A percentile compares a stretch with the other conserved stretches of the same genome.
These are phyloP conservation scores for Pseudogymnoascus sp. DNA, from an alignment of 2,329 filamentous ascomycete genomes.

Conservation along the genomic window DNA sequence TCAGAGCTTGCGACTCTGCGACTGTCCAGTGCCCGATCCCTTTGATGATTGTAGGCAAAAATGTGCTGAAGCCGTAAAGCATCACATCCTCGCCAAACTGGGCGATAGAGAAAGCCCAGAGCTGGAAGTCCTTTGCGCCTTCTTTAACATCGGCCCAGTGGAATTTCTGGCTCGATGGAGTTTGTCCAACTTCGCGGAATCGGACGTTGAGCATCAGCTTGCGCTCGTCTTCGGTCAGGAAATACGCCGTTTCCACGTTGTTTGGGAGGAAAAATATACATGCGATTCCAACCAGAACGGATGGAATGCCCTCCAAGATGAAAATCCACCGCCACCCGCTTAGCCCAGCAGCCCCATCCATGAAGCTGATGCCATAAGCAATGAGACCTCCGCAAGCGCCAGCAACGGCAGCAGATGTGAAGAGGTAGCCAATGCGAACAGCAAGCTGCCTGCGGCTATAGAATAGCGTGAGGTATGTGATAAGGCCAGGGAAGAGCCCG, in stretches of 20 bases:
- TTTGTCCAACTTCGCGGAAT: slow-evolving; percentile 43
- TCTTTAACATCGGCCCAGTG: slow-evolving; percentile 50
- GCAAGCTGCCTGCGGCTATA: slow-evolving; percentile 56
- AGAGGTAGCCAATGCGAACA: slow-evolving; percentile 56
- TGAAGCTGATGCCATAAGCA: slow-evolving; percentile 57
- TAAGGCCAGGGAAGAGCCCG: slow-evolving; percentile 52
- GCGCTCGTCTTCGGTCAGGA: slow-evolving; percentile 46
- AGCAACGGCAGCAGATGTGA: slow-evolving; percentile 52
- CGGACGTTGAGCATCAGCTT: slow-evolving; percentile 41
- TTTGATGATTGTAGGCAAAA: slow-evolving; percentile 62
- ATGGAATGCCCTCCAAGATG: slow-evolving; percentile 49
- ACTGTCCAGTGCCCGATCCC: slow-evolving; percentile 50
- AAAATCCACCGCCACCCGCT: slow-evolving; percentile 59
- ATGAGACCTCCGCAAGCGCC: slow-evolving; percentile 59
- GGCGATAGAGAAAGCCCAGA: slow-evolving; percentile 52
- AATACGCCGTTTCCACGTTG: slow-evolving; percentile 50
- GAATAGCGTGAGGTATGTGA: slow-evolving; percentile 56
- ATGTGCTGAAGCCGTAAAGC: slow-evolving; percentile 61
- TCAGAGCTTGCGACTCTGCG: slow-evolving; percentile 57
- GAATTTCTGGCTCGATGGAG: slow-evolving; percentile 43
- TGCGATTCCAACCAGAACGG: slow-evolving; percentile 46
- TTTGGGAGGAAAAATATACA: slow-evolving; percentile 53
- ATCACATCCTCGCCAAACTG: slow-evolving; percentile 58
- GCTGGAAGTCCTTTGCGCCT: slow-evolving; percentile 56
- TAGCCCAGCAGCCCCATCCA: slow-evolving; percentile 51